Evolutionary conservation across 371 early-diverging fungal genomes (phyloP), one percentile per base, ranked within the genome.

Genomic region (Syncephalastrum contaminatum): DNA sequence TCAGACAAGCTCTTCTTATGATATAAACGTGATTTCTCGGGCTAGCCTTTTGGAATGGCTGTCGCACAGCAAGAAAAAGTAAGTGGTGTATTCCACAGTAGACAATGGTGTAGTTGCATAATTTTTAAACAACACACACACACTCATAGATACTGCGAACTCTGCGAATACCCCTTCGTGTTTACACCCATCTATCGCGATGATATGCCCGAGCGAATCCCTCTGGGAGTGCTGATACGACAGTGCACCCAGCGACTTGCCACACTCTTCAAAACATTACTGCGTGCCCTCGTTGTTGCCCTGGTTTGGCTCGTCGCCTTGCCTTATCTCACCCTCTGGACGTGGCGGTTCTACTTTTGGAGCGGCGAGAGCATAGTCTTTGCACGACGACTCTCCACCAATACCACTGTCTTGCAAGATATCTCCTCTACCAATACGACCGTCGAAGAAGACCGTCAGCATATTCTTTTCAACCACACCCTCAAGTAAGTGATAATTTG

Each of bases 31-130:
- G 20, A 21, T 53, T 53, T 16, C 40, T 22, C 20, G 16, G 41
- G 30, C 41, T 56, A 88, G 90, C 63, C 62, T 96, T 45, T 76
- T 86, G 30, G 87, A 92, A 72, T 96, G 96, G 95, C 74, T 96
- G 4, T 72, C 85, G 24, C 94, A 92, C 64, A 89, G 90, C 62
- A 83, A 86, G 62, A 95, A 94, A 74, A 81, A 80, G 73, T 76
- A 69, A 60, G 58, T 60, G 24, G 45, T 36, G 53, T 20, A 30
- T 25, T 51, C 10, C 8, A n/a, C n/a, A n/a, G n/a, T n/a, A n/a
- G 48, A 5, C n/a, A 19, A 42, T 45, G 36, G 48, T 58, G 16
- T 16, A 24, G 16, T 8, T 30, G n/a, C 22, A 16, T 48, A 24
- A 48, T 20, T 48, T 21, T 48, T 48, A 15, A 51, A 51, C 39